Conservation (phyloP, 176 grass and related monocot genomes). For the Triticum timopheevii region DNA sequence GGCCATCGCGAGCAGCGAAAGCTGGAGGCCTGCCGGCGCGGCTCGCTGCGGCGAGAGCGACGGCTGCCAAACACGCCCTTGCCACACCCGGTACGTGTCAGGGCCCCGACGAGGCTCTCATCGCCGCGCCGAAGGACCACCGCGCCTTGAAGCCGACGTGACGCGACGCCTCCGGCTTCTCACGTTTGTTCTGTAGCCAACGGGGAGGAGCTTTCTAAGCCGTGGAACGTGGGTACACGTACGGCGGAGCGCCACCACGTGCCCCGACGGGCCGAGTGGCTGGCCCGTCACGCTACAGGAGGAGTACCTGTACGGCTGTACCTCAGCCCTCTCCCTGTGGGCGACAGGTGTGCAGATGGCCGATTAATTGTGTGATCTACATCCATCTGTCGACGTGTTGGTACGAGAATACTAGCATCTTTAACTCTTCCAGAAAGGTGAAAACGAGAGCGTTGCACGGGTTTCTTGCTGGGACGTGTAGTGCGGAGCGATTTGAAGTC, state of each 20-base stretch:
- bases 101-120: not conserved
- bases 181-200: not conserved
- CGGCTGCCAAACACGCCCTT: not conserved
- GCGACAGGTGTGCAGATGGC: not conserved
- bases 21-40: no score
- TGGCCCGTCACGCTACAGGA: not conserved
- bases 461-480: not conserved
- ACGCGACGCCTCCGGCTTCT: not conserved
- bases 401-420: not conserved
- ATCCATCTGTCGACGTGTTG: not conserved
- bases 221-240: not conserved
- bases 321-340: not conserved
- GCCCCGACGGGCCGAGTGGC: not conserved
- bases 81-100: not conserved
- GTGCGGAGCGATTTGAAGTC: not conserved
- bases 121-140: not conserved
- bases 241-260: not conserved
- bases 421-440: not conserved
- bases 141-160: not conserved
- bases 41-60: not conserved
- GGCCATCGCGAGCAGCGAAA: no score
- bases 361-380: not conserved
- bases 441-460: not conserved
- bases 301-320: no score
- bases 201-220: no score